These are phyloP conservation scores for Rhodamnia argentea DNA, from an alignment of 345 rosid species.

Conservation along the genomic window DNA sequence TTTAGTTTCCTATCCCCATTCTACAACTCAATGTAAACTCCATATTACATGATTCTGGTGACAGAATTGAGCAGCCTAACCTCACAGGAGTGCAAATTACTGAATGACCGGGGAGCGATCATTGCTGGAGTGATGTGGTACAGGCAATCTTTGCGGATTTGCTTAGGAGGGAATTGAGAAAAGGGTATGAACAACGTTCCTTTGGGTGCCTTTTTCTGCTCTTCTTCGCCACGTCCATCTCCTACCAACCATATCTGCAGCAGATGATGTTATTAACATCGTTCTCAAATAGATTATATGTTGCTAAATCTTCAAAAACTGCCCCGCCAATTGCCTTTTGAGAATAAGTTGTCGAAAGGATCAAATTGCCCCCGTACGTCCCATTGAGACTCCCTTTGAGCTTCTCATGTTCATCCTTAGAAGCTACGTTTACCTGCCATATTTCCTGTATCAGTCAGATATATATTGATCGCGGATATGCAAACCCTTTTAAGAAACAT, in stretches of 20 bases:
- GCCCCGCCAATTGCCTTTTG: neutral
- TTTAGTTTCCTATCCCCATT: neutral
- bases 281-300: neutral
- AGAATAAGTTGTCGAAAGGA: conserved; percentile 10
- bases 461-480: neutral
- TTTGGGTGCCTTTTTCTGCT: conserved; percentile 33
- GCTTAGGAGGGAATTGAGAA: conserved; percentile 37
- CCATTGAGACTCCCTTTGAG: conserved; percentile 11
- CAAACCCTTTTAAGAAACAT: neutral
- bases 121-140: conserved; percentile 56
- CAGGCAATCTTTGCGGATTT: conserved; percentile 39
- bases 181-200: conserved; percentile 44
- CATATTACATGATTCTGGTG: neutral
- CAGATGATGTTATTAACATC: neutral
- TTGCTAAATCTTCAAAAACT: neutral
- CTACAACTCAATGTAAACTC: neutral
- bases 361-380: conserved; percentile 10
- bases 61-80: conserved; percentile 9
- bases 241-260: conserved; percentile 57
- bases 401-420: conserved; percentile 20
- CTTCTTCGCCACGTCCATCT: conserved; percentile 35
- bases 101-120: conserved; percentile 33
- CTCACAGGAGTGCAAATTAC: conserved; percentile 55
- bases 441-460: neutral
- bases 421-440: conserved; percentile 18